These are phyloP conservation scores for Megacollybia platyphylla DNA, from an alignment of 1,284 basidiomycete species.

Conservation along the genomic window DNA sequence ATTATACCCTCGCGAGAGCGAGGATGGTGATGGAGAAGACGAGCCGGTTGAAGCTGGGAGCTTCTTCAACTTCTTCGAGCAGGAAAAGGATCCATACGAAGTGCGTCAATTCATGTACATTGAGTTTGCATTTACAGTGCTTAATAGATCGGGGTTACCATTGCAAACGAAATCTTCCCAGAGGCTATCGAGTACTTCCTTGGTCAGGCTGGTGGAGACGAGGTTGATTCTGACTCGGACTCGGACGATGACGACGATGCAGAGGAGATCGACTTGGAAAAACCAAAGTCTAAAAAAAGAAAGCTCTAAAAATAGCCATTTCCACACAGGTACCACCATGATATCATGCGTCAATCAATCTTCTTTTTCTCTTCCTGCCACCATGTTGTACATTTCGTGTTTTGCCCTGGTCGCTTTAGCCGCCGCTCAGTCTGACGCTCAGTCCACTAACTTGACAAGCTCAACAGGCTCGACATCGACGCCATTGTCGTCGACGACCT, in stretches of 20 bases:
- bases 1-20: conserved; percentile 54
- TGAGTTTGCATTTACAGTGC: conserved; percentile 3
- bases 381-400: background rate
- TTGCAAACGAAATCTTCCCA: conserved; percentile 67
- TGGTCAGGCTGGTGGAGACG: conserved; percentile 45
- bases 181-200: conserved; percentile 71
- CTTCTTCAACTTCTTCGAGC: conserved; percentile 84
- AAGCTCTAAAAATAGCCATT: conserved; percentile 29
- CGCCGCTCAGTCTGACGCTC: background rate
- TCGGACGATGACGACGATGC: conserved; percentile 62
- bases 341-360: background rate
- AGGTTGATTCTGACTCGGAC: conserved; percentile 49
- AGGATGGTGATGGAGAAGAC: conserved; percentile 40
- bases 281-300: conserved; percentile 62
- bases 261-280: conserved; percentile 73
- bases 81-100: conserved; percentile 48
- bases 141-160: conserved; percentile 50
- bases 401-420: background rate
- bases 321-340: background rate
- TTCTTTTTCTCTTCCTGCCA: background rate
- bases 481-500: background rate
- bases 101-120: conserved; percentile 27
- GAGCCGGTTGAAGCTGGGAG: conserved; percentile 57
- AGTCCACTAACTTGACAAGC: background rate
- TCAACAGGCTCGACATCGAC: background rate